Evolutionary conservation across 306 rosid species (phyloP), one percentile per base, ranked within the genome.

Genomic region (Myrica gale): DNA sequence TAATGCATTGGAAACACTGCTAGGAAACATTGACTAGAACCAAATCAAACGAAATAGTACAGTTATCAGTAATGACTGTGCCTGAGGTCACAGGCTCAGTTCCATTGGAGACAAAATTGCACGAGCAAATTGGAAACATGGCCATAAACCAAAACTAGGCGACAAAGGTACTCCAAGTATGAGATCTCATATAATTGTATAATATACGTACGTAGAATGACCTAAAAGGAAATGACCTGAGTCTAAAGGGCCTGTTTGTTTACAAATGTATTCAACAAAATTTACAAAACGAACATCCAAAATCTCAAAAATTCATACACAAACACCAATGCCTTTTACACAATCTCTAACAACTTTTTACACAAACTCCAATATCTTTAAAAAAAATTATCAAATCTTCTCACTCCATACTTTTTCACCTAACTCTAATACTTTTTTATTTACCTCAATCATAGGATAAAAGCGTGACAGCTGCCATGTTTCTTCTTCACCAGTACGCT

Each of bases 361-460:
- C n/a, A n/a, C n/a, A n/a, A n/a, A n/a, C n/a, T n/a, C n/a, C n/a
- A n/a, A n/a, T n/a, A n/a, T n/a, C n/a, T n/a, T n/a, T n/a, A n/a
- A n/a, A n/a, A n/a, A n/a, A n/a, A n/a, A n/a, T n/a, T n/a, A n/a
- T n/a, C n/a, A n/a, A n/a, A n/a, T n/a, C n/a, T n/a, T n/a, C n/a
- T n/a, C n/a, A n/a, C n/a, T n/a, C n/a, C n/a, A n/a, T n/a, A n/a
- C n/a, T n/a, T n/a, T n/a, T n/a, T n/a, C n/a, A n/a, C n/a, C n/a
- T n/a, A n/a, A n/a, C n/a, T n/a, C n/a, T n/a, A n/a, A n/a, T n/a
- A n/a, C n/a, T n/a, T n/a, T n/a, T 66, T 58, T 41, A 7, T 21
- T 58, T 81, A 93, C 99, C 99, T 95, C 99, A 79, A 95, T 83
- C 9, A 92, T 87, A 75, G 99, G 99, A 82, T 89, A 95, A 82